Base-by-base conservation (phyloP, 2,329 filamentous ascomycete genomes). In the Colletotrichum cereale region DNA sequence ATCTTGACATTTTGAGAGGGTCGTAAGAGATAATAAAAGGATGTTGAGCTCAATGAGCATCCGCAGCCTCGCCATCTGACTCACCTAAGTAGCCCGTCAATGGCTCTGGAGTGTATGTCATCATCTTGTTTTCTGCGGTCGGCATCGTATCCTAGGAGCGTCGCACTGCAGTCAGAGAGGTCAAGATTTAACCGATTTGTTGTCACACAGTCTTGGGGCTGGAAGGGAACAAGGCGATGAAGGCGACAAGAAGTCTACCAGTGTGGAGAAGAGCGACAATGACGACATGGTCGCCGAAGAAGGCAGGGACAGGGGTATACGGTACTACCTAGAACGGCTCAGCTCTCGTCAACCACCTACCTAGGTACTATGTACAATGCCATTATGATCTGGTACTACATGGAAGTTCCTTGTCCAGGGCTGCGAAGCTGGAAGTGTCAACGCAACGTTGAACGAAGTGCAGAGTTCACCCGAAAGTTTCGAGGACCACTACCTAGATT, bases 271-370 rank as follows among this genome's bases (percentile, higher is more conserved):
- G 24, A 55, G 34, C 21, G 48, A 26, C 34, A 44, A 44, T 63
- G 48, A 63, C 48, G 61, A 53, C 61, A 53, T 61, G 18, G 24
- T 38, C 26, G 34, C 31, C 12, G 31, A 50, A 62, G 42, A 50
- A 21, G 50, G 38, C 48, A 63, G 38, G 18, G 48, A n/a, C 26
- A 29, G 26, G 61, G 61, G 44, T 47, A 18, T 34, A 21, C 7
- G 36, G 36, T 6, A 18, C 34, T 11, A n/a, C n/a, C n/a, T n/a
- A 26, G 16, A 18, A 31, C 34, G 34, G 48, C 34, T 18, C 18
- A 34, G 14, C 14, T 52, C 48, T 42, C 11, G 14, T 34, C 26
- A 44, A 24, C 18, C 26, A 26, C 52, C 14, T 36, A n/a, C n/a
- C n/a, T n/a, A n/a, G n/a, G n/a, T n/a, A n/a, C n/a, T n/a, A 34